Evolutionary conservation across 148 eudicot genomes (phyloP).

Genomic region (Camellia japonica): DNA sequence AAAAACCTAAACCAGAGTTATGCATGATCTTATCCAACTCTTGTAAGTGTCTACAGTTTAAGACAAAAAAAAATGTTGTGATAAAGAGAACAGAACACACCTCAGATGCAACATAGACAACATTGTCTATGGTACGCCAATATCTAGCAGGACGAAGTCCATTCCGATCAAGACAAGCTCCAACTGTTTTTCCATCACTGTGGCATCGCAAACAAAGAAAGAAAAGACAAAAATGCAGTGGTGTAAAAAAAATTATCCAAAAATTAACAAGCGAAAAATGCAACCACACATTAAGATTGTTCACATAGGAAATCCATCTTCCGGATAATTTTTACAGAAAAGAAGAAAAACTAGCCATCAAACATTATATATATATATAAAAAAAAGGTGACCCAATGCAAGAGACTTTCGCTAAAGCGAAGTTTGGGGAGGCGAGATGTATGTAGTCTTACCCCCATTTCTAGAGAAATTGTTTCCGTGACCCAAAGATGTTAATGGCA

Average conservation of each 20-base stretch:
- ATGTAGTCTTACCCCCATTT: too few relatives aligned
- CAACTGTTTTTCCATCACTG: slow-evolving; percentile 99
- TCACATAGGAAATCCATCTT: background rate
- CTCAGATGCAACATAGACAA: slow-evolving; percentile 99
- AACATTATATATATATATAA: too few relatives aligned
- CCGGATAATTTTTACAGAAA: background rate
- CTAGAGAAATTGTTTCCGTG: too few relatives aligned
- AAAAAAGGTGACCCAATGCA: too few relatives aligned
- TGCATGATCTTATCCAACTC: background rate
- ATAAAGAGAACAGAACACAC: slow-evolving; percentile 36
- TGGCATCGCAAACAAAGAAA: slow-evolving; percentile 3
- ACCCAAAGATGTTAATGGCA: too few relatives aligned
- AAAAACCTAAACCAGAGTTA: background rate
- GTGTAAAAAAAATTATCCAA: slow-evolving; percentile 2
- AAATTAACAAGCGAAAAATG: background rate
- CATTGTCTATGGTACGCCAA: slow-evolving; percentile 93
- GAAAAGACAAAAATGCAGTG: background rate
- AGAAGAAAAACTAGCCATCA: background rate
- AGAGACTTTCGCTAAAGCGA: too few relatives aligned
- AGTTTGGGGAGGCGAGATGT: too few relatives aligned
- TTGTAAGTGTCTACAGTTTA: background rate
- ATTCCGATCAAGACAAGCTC: slow-evolving; percentile 97
- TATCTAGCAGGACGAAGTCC: slow-evolving; percentile 99
- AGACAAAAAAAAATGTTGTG: background rate
- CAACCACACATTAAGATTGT: background rate